A percentile compares a stretch with the other conserved stretches of the same genome.
Conservation (phyloP, 805 yeast genomes). For the Kuraishia ogatae region DNA sequence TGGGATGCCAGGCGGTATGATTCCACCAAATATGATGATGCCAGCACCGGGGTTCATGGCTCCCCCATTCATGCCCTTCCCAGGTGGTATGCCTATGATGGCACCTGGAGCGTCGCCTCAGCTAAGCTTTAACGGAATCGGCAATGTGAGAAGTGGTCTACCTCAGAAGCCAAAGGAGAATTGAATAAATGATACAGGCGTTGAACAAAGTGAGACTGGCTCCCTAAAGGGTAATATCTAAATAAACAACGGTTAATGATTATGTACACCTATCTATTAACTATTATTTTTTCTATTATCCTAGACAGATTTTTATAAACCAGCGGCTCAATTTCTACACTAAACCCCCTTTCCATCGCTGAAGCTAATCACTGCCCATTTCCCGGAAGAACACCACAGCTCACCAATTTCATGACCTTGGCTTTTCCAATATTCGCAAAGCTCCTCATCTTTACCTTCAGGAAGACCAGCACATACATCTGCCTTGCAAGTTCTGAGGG, state of each 20-base stretch:
- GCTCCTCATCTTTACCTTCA: conserved; percentile 62
- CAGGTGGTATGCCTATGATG: not conserved
- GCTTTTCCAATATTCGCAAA: conserved; percentile 46
- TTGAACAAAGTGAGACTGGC: too few relatives aligned
- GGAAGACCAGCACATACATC: conserved; percentile 87
- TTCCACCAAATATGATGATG: conserved; percentile 1
- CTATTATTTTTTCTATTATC: too few relatives aligned
- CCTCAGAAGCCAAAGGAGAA: not conserved
- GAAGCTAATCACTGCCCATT: conserved; percentile 85
- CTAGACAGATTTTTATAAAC: too few relatives aligned
- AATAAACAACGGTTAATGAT: too few relatives aligned
- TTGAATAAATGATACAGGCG: too few relatives aligned
- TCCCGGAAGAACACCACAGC: conserved; percentile 84
- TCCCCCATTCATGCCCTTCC: conserved; percentile 1
- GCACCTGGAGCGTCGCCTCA: not conserved
- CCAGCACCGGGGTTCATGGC: not conserved
- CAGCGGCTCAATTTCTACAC: not conserved
- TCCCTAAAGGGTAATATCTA: too few relatives aligned
- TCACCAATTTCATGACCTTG: conserved; percentile 57
- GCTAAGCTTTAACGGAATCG: not conserved
- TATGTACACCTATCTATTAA: not conserved
- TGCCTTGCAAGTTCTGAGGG: conserved; percentile 92
- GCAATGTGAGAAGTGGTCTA: not conserved
- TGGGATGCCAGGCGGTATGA: not conserved
- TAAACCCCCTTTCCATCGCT: conserved; percentile 24